Base-by-base conservation (phyloP, 257 asterid species). In the Lycium barbarum region DNA sequence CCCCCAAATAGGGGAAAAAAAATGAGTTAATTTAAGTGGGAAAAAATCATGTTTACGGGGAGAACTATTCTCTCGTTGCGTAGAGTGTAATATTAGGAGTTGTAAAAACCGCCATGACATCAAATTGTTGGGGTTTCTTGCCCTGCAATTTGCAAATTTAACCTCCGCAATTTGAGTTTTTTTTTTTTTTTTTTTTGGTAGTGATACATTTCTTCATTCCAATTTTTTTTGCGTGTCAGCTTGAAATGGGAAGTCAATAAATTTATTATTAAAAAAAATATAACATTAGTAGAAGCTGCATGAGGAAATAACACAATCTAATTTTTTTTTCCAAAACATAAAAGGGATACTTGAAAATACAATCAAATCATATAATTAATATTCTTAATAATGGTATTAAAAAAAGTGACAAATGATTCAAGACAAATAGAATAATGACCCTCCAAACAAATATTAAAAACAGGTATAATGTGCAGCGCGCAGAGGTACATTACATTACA, bases 351-450 rank as follows among this genome's bases (percentile, higher is more conserved):
- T 59, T 17, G 66, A 59, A n/a, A 40, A 40, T 40, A 26, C 33
- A 26, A 26, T 26, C 33, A 26, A 26, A 26, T 26, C 33, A 26
- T 26, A 26, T 26, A 36, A 35, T 38, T 10, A 73, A 49, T 74
- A 49, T 74, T 74, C 62, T 22, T 22, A 7, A 22, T 38, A n/a
- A 49, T 12, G 81, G 22, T 22, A 49, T 20, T 55, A 58, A 2
- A 18, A 47, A 33, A 33, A 35, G 47, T 66, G 72, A 66, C 43
- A 73, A 73, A 49, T 73, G 59, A 47, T n/a, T 73, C 58, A 49
- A 49, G 82, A 76, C 63, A 76, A 51, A 51, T 76, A 76, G 82
- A 76, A 51, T 51, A 76, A 76, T 76, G 38, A 72, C 17, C n/a
- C 45, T 51, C 45, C 82, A 76, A 26, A 76, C 43, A 76, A 76